phyloP scores from a whole-genome alignment of 108 stramenopile genomes.

The Stephanodiscus triporus region DNA sequence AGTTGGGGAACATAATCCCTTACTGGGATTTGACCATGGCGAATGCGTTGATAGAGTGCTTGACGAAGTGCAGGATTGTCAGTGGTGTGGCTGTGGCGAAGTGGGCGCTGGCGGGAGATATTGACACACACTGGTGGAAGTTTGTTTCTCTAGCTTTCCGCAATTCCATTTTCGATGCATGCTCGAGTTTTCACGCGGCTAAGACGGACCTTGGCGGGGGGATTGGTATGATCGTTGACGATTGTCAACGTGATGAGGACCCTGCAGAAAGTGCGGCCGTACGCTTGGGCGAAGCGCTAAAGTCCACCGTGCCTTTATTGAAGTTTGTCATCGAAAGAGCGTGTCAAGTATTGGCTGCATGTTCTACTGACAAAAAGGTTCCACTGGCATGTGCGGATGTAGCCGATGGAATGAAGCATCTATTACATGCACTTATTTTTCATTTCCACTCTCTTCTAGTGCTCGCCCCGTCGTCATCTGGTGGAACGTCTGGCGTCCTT shows the following conservation, averaged over 20 bases:
- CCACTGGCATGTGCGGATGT: slow-evolving; percentile 28
- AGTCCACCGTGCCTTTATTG: slow-evolving; percentile 35
- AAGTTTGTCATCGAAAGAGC: slow-evolving; percentile 55
- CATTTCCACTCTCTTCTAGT: slow-evolving; percentile 24
- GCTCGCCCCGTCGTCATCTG: background rate
- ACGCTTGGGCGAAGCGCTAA: slow-evolving; percentile 36
- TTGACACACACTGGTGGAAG: slow-evolving; percentile 57
- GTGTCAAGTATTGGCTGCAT: slow-evolving; percentile 42
- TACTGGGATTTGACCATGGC: slow-evolving; percentile 38
- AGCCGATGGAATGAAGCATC: slow-evolving; percentile 38
- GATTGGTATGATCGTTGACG: slow-evolving; percentile 54
- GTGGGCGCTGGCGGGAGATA: slow-evolving; percentile 61
- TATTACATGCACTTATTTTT: slow-evolving; percentile 34
- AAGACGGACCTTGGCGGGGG: slow-evolving; percentile 39
- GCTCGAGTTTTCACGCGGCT: slow-evolving; percentile 18
- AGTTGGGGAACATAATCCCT: slow-evolving; percentile 39
- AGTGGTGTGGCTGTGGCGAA: slow-evolving; percentile 49
- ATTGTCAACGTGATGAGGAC: slow-evolving; percentile 40
- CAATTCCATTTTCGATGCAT: slow-evolving; percentile 19
- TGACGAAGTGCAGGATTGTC: slow-evolving; percentile 51
- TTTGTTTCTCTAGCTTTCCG: slow-evolving; percentile 48
- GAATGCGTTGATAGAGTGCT: slow-evolving; percentile 43
- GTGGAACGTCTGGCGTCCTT: background rate
- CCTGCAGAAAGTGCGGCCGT: slow-evolving; percentile 27
- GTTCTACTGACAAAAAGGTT: slow-evolving; percentile 23